Evolutionary conservation across 2,329 filamentous ascomycete species (phyloP), one percentile per base, ranked within the genome.

Genomic region (Lasiodiplodia citricola): DNA sequence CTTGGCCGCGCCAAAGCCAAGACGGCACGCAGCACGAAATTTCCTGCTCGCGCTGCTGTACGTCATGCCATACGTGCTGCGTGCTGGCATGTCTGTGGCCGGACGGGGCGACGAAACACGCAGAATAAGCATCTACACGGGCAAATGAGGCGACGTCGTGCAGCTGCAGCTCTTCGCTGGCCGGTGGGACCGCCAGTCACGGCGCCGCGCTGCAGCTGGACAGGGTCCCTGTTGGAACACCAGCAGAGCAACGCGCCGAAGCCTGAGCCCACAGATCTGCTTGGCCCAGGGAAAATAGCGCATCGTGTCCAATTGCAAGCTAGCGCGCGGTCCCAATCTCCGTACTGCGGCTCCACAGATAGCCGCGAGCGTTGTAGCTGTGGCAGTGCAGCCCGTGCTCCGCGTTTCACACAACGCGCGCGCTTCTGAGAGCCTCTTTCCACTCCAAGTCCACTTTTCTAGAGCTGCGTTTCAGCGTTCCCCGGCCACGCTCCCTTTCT

Each of bases 91-190:
- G 38, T 62, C 57, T 63, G 44, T 31, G 18, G 14, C 18, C 13
- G 31, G 44, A 2, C n/a, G 44, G 37, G 28, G 7, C 35, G 58
- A 63, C 58, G 58, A 63, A 63, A 51, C 58, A 25, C 57, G 31
- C 31, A 5, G 57, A 16, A 63, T 35, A 47, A 25, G 11, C 58
- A 35, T 51, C 58, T 50, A 4, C 58, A 25, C 60, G 23, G 47
- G n/a, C 60, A 38, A 52, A 51, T 54, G 60, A 41, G 18, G 41
- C 58, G 28, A 25, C 25, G 38, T 3, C 14, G 58, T 11, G 55
- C 28, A 31, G 28, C 57, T 62, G 57, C 47, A 64, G 41, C 44
- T 51, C 60, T 64, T 64, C 47, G 60, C 60, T 64, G 60, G 60
- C 60, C 6, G 31, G 44, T 52, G 28, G 37, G 38, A 35, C 21